A percentile compares a stretch with the other conserved stretches of the same genome.
These are phyloP conservation scores for Termitomyces sp. DNA, from an alignment of 768 basidiomycete genomes.

Conservation along the genomic window DNA sequence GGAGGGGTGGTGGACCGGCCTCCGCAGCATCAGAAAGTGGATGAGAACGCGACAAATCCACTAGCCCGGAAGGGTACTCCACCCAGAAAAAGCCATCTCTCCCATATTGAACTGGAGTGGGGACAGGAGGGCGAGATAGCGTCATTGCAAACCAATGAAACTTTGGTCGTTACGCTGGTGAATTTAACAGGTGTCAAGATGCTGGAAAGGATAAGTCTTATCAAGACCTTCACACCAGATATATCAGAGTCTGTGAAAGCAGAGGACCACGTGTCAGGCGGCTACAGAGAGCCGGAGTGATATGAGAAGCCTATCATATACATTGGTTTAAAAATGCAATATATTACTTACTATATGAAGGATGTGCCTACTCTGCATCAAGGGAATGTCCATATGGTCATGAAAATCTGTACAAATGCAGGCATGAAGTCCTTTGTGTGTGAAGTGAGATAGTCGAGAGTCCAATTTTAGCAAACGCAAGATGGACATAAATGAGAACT, in stretches of 20 bases:
- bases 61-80: conserved; percentile 63
- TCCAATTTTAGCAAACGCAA: conserved; percentile 8
- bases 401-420: conserved; percentile 10
- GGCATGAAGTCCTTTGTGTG: conserved; percentile 7
- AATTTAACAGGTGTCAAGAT: conserved; percentile 12
- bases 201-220: not conserved
- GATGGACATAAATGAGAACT: not conserved
- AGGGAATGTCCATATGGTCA: conserved; percentile 10
- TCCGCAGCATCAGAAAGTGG: conserved; percentile 32
- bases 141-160: conserved; percentile 36
- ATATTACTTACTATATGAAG: conserved; percentile 11
- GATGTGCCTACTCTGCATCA: conserved; percentile 12
- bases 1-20: conserved; percentile 27
- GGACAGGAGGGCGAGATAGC: conserved; percentile 41
- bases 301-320: conserved; percentile 8
- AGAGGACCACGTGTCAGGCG: not conserved
- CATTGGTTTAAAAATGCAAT: conserved; percentile 9
- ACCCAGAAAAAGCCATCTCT: conserved; percentile 60
- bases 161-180: conserved; percentile 38
- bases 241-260: not conserved
- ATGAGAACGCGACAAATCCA: conserved; percentile 55
- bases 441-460: conserved; percentile 8
- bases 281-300: not conserved
- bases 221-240: not conserved
- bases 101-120: conserved; percentile 51